These are phyloP conservation scores for Filobasidium floriforme DNA, from an alignment of 768 basidiomycete genomes.

Conservation along the genomic window DNA sequence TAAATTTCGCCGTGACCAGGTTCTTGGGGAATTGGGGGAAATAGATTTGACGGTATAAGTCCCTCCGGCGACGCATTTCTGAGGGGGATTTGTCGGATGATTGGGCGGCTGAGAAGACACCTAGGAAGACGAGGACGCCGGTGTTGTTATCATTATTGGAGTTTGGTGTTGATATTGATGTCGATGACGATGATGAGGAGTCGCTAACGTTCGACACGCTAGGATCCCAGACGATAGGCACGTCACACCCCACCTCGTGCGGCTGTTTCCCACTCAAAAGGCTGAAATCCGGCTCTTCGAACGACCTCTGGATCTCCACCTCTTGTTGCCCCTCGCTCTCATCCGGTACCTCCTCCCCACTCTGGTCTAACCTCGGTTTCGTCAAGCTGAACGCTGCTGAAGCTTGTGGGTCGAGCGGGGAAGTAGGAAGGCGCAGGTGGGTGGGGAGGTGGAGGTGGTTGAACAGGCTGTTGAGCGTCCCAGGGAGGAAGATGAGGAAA, in stretches of 20 bases:
- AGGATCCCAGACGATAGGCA: conserved; percentile 24
- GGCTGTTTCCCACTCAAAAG: conserved; percentile 42
- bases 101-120: conserved; percentile 40
- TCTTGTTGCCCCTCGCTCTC: conserved; percentile 6
- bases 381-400: conserved; percentile 11
- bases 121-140: conserved; percentile 42
- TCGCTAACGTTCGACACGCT: neutral
- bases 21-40: conserved; percentile 41
- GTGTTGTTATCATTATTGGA: too few relatives aligned
- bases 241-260: conserved; percentile 42
- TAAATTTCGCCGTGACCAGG: conserved; percentile 44
- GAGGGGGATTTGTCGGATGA: conserved; percentile 10
- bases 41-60: conserved; percentile 39
- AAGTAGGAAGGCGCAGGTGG: neutral
- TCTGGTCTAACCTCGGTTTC: conserved; percentile 18
- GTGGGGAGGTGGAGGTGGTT: too few relatives aligned
- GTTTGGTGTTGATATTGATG: neutral
- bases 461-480: neutral
- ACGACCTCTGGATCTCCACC: conserved; percentile 39
- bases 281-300: conserved; percentile 46
- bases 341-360: conserved; percentile 13
- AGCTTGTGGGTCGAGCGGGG: conserved; percentile 11
- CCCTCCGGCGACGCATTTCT: conserved; percentile 37
- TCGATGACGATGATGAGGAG: neutral
- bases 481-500: neutral